Percentiles rank a stretch among this genome's conserved stretches.
Conservation (phyloP, 176 grass and related monocot species). For the Pharus latifolius region DNA sequence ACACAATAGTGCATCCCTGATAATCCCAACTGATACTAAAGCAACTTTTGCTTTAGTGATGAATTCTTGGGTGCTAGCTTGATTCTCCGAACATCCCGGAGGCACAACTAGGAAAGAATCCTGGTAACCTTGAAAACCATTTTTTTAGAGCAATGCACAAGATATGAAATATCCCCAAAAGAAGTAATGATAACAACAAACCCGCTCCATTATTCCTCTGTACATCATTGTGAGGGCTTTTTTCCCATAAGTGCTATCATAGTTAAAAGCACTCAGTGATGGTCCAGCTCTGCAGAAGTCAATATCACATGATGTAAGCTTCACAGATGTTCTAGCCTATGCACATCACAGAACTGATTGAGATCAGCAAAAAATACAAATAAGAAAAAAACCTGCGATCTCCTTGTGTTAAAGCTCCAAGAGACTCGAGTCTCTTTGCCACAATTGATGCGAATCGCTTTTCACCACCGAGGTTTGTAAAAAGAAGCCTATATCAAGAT, state of each 20-base stretch:
- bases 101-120: slow-evolving; percentile 58
- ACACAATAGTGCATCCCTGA: slow-evolving; percentile 69
- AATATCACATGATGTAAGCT: neutral
- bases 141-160: slow-evolving; percentile 1
- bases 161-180: neutral
- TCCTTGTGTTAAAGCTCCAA: slow-evolving; percentile 97
- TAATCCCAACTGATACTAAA: slow-evolving; percentile 81
- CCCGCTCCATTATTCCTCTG: slow-evolving; percentile 93
- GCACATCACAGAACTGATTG: neutral
- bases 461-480: slow-evolving; percentile 96
- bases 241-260: slow-evolving; percentile 85
- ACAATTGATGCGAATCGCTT: slow-evolving; percentile 95
- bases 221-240: slow-evolving; percentile 75
- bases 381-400: slow-evolving; percentile 86
- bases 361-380: neutral
- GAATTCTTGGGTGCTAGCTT: slow-evolving; percentile 42
- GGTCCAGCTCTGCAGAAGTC: slow-evolving; percentile 58
- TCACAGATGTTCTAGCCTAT: neutral
- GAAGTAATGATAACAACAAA: neutral
- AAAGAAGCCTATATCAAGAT: slow-evolving; percentile 65
- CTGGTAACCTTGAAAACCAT: slow-evolving; percentile 34
- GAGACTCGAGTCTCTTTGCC: slow-evolving; percentile 89
- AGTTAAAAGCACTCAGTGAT: slow-evolving; percentile 78
- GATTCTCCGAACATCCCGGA: slow-evolving; percentile 78
- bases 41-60: slow-evolving; percentile 71